These are phyloP conservation scores for Rhizopus arrhizus DNA, from an alignment of 371 early-diverging fungal genomes.

Conservation along the genomic window DNA sequence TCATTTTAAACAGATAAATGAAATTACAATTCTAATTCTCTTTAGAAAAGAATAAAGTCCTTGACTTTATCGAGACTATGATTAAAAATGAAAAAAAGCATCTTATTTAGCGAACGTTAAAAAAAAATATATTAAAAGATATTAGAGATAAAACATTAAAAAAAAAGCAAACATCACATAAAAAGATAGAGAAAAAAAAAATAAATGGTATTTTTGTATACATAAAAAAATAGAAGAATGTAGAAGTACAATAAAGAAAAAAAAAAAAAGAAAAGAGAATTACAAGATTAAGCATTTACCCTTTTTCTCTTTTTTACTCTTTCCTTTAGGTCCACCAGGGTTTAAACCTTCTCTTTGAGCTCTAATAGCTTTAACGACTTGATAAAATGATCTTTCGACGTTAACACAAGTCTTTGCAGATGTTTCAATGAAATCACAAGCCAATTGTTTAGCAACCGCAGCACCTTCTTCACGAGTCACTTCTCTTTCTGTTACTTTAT, in stretches of 20 bases:
- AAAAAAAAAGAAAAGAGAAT: background rate
- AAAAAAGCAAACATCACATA: background rate
- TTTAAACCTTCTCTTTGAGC: conserved; percentile 44
- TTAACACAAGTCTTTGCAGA: conserved; percentile 83
- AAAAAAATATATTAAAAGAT: too few species aligned
- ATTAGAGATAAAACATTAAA: background rate
- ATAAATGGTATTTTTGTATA: background rate
- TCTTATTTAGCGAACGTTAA: too few species aligned
- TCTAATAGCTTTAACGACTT: conserved; percentile 61
- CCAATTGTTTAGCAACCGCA: conserved; percentile 67
- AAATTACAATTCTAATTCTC: too few species aligned
- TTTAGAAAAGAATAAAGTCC: too few species aligned
- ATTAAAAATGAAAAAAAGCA: too few species aligned
- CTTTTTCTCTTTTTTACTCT: conserved; percentile 41
- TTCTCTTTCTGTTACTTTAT: conserved; percentile 75
- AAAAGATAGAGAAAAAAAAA: background rate
- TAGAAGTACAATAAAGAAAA: background rate
- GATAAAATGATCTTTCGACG: conserved; percentile 72
- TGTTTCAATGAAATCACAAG: conserved; percentile 78
- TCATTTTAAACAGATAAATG: too few species aligned
- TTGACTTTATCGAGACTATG: too few species aligned
- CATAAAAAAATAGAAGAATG: background rate
- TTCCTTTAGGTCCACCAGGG: conserved; percentile 30
- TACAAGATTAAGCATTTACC: conserved; percentile 42
- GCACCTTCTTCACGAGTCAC: conserved; percentile 77